Conservation (phyloP, 1,139 yeast species). For the Yamadazyma pseudoaaseri region DNA sequence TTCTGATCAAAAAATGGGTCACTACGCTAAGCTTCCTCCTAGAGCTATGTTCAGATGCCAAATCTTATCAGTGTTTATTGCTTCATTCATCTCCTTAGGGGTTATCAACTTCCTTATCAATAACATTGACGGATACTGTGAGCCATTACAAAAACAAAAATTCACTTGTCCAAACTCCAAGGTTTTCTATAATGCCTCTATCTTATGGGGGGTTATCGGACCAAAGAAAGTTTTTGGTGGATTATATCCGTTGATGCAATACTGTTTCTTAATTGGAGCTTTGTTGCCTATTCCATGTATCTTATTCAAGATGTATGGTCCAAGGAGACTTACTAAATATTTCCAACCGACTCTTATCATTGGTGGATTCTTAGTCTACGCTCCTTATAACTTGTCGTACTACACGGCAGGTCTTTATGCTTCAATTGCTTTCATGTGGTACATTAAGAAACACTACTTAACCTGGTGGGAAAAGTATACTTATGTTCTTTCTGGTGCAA, state of each 20-base stretch:
- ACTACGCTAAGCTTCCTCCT: conserved; percentile 61
- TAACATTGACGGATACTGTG: conserved; percentile 4
- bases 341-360: conserved; percentile 46
- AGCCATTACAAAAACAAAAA: conserved; percentile 4
- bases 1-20: conserved; percentile 58
- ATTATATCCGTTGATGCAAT: conserved; percentile 48
- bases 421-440: conserved; percentile 45
- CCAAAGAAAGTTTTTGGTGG: conserved; percentile 6
- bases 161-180: conserved; percentile 7
- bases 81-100: conserved; percentile 38
- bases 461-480: conserved; percentile 63
- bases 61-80: conserved; percentile 41
- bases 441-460: conserved; percentile 40
- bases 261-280: conserved; percentile 56
- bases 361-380: conserved; percentile 37
- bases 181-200: conserved; percentile 6
- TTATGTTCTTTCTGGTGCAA: conserved; percentile 50
- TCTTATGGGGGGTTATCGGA: conserved; percentile 9
- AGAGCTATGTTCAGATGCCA: conserved; percentile 61
- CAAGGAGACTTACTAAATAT: conserved; percentile 26
- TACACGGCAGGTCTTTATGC: conserved; percentile 42
- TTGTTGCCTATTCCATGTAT: conserved; percentile 43
- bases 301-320: conserved; percentile 37
- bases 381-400: conserved; percentile 54
- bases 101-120: conserved; percentile 5